Evolutionary conservation across 306 rosid genomes (phyloP), one percentile per base, ranked within the genome.

Genomic region (Neltuma alba): DNA sequence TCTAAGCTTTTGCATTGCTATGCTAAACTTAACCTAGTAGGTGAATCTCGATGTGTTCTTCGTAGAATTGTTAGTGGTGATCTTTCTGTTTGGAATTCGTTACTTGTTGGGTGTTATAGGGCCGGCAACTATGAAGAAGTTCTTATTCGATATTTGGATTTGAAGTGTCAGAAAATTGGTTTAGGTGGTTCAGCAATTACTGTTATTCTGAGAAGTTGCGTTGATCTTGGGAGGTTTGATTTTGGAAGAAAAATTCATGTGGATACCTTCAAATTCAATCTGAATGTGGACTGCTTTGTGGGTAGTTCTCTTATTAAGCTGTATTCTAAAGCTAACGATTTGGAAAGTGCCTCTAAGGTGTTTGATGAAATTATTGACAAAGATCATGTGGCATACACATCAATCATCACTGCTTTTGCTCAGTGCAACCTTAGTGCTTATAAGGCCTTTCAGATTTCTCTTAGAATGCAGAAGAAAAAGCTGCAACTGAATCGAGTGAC

Each of bases 371-470:
- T 88, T 69, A 79, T 80, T 63, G 15, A 73, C 58, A 82, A 76
- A 72, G 91, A 88, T 85, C 37, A 81, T 81, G 88, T 88, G 75
- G 86, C 71, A 3, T 86, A 81, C 50, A 83, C 91, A 4, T 88
- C 89, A 0, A 73, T 86, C 20, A 83, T 88, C 72, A 83, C 89
- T 62, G 89, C 88, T 23, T 88, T 72, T 83, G 86, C 83, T 81
- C 84, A 81, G 54, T 69, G 74, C 37, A 77, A 16, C 57, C 37
- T 42, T 0, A 61, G 9, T 44, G 85, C 78, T 38, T 76, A 55
- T 7, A 81, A 31, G 79, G 88, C 89, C 40, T 88, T 86, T 38
- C 21, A 0, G 2, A 48, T 86, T 68, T 86, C 81, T 76, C 55
- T 7, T 5, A 72, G 27, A 40, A 88, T 88, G 88, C 89, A 86